A percentile compares a stretch with the other conserved stretches of the same genome.
phyloP scores from a whole-genome alignment of 73 alveolate species.

The Paramecium sonneborni region DNA sequence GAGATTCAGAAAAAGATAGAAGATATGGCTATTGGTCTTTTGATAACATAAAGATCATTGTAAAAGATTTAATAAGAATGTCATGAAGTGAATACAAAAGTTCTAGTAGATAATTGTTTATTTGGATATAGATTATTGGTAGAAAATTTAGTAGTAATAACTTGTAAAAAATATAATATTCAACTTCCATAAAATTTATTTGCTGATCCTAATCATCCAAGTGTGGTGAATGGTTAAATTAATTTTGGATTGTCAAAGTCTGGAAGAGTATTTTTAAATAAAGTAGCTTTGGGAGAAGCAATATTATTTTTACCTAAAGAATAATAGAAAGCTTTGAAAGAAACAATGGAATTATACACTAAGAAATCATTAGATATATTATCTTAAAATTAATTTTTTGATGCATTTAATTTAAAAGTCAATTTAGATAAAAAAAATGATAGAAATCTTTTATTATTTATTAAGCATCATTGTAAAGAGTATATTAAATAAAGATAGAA shows the following conservation, averaged over 20 bases:
- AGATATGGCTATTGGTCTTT: constrained; percentile 28
- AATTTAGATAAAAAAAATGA: constrained; percentile 32
- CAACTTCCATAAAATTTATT: constrained; percentile 24
- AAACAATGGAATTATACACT: not conserved
- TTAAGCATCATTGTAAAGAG: constrained; percentile 44
- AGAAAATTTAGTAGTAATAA: constrained; percentile 23
- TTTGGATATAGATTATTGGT: constrained; percentile 41
- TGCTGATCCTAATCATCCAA: not conserved
- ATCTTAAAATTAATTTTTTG: not conserved
- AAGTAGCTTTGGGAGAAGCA: constrained; percentile 8
- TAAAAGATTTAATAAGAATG: not conserved
- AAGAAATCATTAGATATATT: not conserved
- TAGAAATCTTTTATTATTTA: constrained; percentile 5
- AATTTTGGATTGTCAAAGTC: constrained; percentile 1
- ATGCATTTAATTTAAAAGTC: not conserved
- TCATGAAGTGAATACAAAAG: constrained; percentile 1
- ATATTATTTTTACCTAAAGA: constrained; percentile 24
- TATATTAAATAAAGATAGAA: not conserved
- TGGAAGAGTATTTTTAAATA: constrained; percentile 5
- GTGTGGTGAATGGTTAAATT: not conserved
- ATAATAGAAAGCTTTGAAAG: not conserved
- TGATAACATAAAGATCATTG: constrained; percentile 38
- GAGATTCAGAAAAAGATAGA: constrained; percentile 28
- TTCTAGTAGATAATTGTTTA: constrained; percentile 16
- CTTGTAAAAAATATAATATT: constrained; percentile 20